Conservation (phyloP, 2,329 filamentous ascomycete species). For the Penicillium sp. region DNA sequence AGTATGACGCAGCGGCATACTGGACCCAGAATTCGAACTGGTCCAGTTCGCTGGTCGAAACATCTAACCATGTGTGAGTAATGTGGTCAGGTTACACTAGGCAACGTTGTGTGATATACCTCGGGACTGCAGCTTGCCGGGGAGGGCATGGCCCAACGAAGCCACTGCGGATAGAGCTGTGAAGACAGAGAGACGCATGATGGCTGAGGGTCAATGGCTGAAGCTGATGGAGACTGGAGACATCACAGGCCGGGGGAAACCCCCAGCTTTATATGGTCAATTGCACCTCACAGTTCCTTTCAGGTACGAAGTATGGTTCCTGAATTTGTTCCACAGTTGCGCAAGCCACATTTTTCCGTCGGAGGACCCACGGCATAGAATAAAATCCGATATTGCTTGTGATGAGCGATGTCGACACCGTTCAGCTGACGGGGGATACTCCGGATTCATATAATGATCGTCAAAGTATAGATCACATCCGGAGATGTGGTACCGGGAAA, state of each 20-base stretch:
- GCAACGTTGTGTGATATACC: conserved; percentile 6
- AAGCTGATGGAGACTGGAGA: neutral
- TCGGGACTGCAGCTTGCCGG: conserved; percentile 9
- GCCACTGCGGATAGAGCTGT: conserved; percentile 6
- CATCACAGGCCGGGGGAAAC: neutral
- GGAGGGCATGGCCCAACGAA: conserved; percentile 11
- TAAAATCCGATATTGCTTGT: neutral
- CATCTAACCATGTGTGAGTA: conserved; percentile 10
- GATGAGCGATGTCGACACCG: neutral
- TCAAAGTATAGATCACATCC: neutral
- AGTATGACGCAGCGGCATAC: conserved; percentile 53
- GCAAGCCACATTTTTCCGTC: neutral
- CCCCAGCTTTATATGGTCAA: neutral
- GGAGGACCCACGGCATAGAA: neutral
- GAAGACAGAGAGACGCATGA: conserved; percentile 15
- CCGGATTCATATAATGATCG: neutral
- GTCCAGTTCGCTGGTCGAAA: conserved; percentile 10
- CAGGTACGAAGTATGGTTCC: neutral
- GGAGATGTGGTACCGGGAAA: neutral
- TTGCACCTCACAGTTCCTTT: neutral
- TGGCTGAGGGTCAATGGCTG: neutral
- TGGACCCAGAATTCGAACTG: conserved; percentile 48
- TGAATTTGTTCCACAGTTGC: neutral
- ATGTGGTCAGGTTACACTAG: neutral
- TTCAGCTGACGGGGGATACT: neutral